A percentile compares a stretch with the other conserved stretches of the same genome.
These are phyloP conservation scores for Ulota crispa DNA, from an alignment of 225 moss, liverwort and hornwort species.

Conservation along the genomic window DNA sequence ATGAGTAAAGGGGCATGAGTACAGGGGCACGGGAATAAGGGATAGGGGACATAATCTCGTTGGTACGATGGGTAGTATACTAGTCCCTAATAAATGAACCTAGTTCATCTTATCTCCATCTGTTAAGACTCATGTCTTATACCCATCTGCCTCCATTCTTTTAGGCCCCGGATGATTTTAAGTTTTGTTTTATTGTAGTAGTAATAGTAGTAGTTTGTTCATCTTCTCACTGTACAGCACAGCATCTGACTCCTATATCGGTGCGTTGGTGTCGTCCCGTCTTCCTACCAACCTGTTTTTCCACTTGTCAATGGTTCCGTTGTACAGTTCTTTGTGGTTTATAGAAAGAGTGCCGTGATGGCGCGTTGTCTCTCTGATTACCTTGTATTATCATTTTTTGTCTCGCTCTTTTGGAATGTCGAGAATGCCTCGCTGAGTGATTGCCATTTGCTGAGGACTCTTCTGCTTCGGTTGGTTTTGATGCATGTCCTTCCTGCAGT, in stretches of 20 bases:
- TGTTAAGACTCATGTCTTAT: background rate
- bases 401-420: background rate
- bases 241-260: background rate
- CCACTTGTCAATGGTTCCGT: constrained; percentile 14
- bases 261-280: constrained; percentile 16
- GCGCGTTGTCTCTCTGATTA: background rate
- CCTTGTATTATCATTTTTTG: background rate
- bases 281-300: constrained; percentile 19
- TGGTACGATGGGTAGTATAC: too few relatives aligned
- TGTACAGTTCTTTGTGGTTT: constrained; percentile 37
- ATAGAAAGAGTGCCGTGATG: constrained; percentile 18
- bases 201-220: constrained; percentile 1
- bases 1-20: too few relatives aligned
- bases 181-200: background rate
- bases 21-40: too few relatives aligned
- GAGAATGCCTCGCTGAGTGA: background rate
- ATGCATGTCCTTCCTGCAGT: background rate
- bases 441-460: background rate
- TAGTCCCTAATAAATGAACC: constrained; percentile 24
- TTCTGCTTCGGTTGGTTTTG: background rate
- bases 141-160: constrained; percentile 1
- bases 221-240: constrained; percentile 9
- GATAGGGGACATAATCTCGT: too few relatives aligned
- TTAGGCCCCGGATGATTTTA: background rate
- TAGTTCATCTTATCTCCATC: background rate